Percentiles rank a stretch among this genome's conserved stretches.
These are phyloP conservation scores for Colletotrichum eleusines DNA, from an alignment of 2,329 filamentous ascomycete species.

Conservation along the genomic window DNA sequence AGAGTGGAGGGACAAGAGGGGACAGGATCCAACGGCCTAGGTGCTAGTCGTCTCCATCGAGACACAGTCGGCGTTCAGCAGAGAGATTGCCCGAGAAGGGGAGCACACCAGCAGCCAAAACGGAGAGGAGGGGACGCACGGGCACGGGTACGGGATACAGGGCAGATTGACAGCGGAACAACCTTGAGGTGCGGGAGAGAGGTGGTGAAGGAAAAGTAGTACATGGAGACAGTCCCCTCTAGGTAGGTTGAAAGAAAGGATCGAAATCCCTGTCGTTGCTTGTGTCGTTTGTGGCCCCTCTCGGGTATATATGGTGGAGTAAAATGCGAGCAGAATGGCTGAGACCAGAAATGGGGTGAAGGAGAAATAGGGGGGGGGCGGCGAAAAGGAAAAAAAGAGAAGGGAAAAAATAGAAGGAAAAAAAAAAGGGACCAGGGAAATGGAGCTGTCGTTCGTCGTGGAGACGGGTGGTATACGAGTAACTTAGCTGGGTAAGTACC, in stretches of 20 bases:
- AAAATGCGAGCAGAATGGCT: slow-evolving; percentile 26
- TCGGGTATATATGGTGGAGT: slow-evolving; percentile 42
- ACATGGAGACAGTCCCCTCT: slow-evolving; percentile 19
- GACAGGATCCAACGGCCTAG: slow-evolving; percentile 8
- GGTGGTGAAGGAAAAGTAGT: slow-evolving; percentile 2
- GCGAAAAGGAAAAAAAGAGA: not conserved
- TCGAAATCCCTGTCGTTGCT: slow-evolving; percentile 38
- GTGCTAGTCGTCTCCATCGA: slow-evolving; percentile 19
- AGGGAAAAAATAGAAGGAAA: slow-evolving; percentile 13
- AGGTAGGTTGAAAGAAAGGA: slow-evolving; percentile 36
- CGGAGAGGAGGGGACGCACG: not conserved
- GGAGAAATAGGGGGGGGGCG: not conserved
- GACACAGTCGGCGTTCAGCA: slow-evolving; percentile 17
- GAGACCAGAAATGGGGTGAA: slow-evolving; percentile 1
- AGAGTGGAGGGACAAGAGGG: not conserved
- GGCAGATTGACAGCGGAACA: not conserved
- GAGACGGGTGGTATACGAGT: slow-evolving; percentile 1
- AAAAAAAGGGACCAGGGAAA: no score
- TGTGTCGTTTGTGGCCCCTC: slow-evolving; percentile 36
- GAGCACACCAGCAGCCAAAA: slow-evolving; percentile 8
- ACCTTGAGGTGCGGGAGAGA: slow-evolving; percentile 3
- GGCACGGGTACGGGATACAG: slow-evolving; percentile 4
- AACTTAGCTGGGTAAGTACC: no score
- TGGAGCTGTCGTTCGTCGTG: slow-evolving; percentile 23
- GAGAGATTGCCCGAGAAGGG: slow-evolving; percentile 27